Base-by-base conservation (phyloP, 345 rosid genomes). In the Dipteronia dyeriana region DNA sequence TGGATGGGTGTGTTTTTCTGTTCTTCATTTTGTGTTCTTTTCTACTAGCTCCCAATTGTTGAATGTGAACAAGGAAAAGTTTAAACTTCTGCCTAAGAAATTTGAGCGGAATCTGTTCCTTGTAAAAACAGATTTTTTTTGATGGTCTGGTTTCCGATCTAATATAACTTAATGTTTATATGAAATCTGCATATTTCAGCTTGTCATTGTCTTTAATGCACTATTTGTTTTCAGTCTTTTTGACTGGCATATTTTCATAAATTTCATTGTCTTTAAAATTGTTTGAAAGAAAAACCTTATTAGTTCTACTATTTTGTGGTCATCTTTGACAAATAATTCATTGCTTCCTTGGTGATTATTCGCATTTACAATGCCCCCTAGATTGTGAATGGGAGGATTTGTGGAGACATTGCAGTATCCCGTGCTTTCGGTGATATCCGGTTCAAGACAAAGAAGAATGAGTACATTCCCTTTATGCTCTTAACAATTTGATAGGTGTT, bases 341-440 rank as follows among this genome's bases (percentile, higher is more conserved):
- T 60, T 4, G 64, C 22, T 73, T 53, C 17, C 26, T 17, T 39
- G 45, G 67, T 54, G 26, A 29, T 77, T 63, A 71, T 63, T 81
- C 67, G 65, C 63, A 26, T 22, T 43, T 69, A 38, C 23, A 53
- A 76, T 56, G 49, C 70, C 67, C 67, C 75, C 34, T 75, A 95
- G 99, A 84, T 95, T 77, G 83, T 77, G 79, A 95, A 95, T 78
- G 97, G 99, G 75, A 90, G 99, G 87, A 93, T 95, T 47, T 95
- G 99, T 41, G 97, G 97, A 23, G 98, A 95, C 82, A 93, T 95
- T 80, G 91, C 99, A 22, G 93, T 95, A 53, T 91, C 98, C 13
- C 98, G 99, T 79, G 94, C 99, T 78, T 93, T 95, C 78, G 99
- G 99, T 25, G 99, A 95, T 84, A 81, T 84, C 72, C 93, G 91